These are phyloP conservation scores for Populus euphratica DNA, from an alignment of 345 rosid genomes.

Conservation along the genomic window DNA sequence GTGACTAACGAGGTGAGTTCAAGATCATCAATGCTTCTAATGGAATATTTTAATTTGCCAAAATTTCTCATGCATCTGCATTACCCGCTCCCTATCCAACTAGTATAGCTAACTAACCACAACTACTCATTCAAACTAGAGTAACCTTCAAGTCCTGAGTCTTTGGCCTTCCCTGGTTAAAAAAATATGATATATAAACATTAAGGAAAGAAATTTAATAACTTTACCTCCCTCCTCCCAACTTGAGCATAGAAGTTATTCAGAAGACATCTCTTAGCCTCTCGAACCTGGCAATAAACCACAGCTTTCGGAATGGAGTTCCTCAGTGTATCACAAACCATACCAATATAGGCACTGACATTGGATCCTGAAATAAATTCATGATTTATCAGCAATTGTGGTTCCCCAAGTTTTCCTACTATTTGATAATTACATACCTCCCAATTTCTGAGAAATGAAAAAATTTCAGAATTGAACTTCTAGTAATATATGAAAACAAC, in stretches of 20 bases:
- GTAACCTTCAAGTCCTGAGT: too few species aligned
- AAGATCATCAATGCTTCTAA: too few species aligned
- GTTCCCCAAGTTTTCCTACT: neutral
- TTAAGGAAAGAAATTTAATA: neutral
- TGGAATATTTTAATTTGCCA: too few species aligned
- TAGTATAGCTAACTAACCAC: too few species aligned
- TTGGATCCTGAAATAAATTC: slow-evolving; percentile 63
- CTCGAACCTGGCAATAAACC: slow-evolving; percentile 91
- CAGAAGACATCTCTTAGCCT: slow-evolving; percentile 88
- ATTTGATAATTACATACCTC: neutral
- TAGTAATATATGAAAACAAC: neutral
- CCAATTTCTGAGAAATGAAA: neutral
- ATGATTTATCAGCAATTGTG: slow-evolving; percentile 12
- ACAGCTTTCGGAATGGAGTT: slow-evolving; percentile 95
- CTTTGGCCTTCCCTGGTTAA: too few species aligned
- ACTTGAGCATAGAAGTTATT: slow-evolving; percentile 81
- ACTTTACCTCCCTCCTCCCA: slow-evolving; percentile 87
- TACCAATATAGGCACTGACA: slow-evolving; percentile 78
- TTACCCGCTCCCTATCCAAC: too few species aligned
- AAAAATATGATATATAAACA: neutral
- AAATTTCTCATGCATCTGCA: too few species aligned
- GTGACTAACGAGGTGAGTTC: too few species aligned
- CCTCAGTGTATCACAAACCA: slow-evolving; percentile 89
- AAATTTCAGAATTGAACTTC: neutral
- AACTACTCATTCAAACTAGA: too few species aligned